A percentile compares a stretch with the other conserved stretches of the same genome.
phyloP scores from a whole-genome alignment of 1,139 yeast species.

The Suhomyces coccinellae region DNA sequence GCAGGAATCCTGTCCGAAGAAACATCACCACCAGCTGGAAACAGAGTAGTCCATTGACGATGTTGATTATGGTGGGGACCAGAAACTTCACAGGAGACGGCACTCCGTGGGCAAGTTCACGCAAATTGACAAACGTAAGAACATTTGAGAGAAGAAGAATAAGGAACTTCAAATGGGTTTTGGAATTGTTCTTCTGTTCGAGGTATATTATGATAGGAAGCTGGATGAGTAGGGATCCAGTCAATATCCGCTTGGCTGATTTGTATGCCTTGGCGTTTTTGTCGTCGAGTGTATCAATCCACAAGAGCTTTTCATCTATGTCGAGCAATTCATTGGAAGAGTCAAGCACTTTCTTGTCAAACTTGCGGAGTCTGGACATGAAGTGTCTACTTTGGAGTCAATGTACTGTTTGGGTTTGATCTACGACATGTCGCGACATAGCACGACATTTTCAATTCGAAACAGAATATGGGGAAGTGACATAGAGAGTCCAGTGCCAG shows the following conservation, averaged over 20 bases:
- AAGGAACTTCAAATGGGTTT: slow-evolving; percentile 5
- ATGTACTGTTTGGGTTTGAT: no score
- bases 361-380: slow-evolving; percentile 16
- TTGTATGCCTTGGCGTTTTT: slow-evolving; percentile 14
- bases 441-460: neutral
- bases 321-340: slow-evolving; percentile 14
- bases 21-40: slow-evolving; percentile 12
- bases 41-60: slow-evolving; percentile 14
- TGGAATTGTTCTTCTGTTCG: slow-evolving; percentile 8
- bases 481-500: no score
- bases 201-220: slow-evolving; percentile 15
- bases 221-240: slow-evolving; percentile 14
- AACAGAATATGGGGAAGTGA: no score
- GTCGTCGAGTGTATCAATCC: slow-evolving; percentile 12
- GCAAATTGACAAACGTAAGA: slow-evolving; percentile 11
- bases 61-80: slow-evolving; percentile 1
- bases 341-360: slow-evolving; percentile 17
- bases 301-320: slow-evolving; percentile 16
- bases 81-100: neutral
- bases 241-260: slow-evolving; percentile 8
- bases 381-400: neutral
- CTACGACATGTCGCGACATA: neutral
- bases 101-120: slow-evolving; percentile 1
- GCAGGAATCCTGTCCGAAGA: neutral
- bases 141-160: slow-evolving; percentile 9